Percentiles rank a stretch among this genome's conserved stretches.
These are phyloP conservation scores for Xylaria intraflava DNA, from an alignment of 495 filamentous ascomycete species.

Conservation along the genomic window DNA sequence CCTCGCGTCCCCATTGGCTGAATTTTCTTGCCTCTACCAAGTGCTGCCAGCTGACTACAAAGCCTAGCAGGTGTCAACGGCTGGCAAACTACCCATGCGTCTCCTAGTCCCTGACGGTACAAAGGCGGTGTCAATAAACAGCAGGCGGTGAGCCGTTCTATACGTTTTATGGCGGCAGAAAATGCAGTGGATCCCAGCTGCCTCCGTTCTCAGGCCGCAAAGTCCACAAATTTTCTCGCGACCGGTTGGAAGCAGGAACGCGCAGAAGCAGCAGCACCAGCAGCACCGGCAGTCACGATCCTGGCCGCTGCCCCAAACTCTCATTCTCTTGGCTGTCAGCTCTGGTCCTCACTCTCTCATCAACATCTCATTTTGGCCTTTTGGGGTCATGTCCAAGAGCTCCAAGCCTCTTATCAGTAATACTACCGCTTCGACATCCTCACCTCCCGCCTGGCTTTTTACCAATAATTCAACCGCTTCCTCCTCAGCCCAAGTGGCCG, in stretches of 20 bases:
- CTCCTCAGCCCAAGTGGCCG: constrained; percentile 4
- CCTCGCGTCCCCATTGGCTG: too few species aligned
- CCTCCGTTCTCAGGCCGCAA: too few species aligned
- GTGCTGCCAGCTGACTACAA: too few species aligned
- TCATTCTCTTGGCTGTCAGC: neutral
- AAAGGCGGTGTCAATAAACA: too few species aligned
- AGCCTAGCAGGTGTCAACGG: too few species aligned
- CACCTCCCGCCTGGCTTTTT: constrained; percentile 41
- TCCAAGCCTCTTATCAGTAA: constrained; percentile 4
- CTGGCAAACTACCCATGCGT: too few species aligned
- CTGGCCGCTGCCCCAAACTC: neutral
- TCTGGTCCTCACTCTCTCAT: neutral
- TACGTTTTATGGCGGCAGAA: too few species aligned
- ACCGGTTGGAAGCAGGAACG: neutral
- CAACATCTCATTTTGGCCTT: neutral
- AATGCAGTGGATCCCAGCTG: too few species aligned
- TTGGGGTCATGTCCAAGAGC: constrained; percentile 22
- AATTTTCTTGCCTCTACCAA: too few species aligned
- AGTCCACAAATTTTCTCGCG: too few species aligned
- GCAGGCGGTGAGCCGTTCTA: too few species aligned
- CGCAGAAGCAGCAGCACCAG: neutral
- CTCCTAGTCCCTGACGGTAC: too few species aligned
- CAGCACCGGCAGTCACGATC: neutral
- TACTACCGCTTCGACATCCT: constrained; percentile 9
- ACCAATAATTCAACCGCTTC: constrained; percentile 32